Evolutionary conservation across 2,329 filamentous ascomycete species (phyloP).

Genomic region (Juglanconis oblonga): DNA sequence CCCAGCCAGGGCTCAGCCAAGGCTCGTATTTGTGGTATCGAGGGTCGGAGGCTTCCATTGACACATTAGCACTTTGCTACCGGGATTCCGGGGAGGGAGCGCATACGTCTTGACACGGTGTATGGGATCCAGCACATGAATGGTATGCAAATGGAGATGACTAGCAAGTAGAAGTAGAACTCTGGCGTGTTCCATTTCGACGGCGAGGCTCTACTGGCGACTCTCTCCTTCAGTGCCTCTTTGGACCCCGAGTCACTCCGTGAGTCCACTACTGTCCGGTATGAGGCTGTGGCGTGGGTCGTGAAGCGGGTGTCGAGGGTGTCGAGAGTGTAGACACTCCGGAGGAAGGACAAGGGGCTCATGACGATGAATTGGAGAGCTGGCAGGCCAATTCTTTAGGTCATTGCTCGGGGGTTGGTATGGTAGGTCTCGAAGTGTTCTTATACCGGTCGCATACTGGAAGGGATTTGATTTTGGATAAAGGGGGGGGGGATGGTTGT

Average conservation of each 20-base stretch:
- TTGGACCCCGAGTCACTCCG: conserved; percentile 41
- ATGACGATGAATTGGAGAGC: conserved; percentile 5
- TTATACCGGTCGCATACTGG: neutral
- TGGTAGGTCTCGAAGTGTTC: neutral
- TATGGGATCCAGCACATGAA: conserved; percentile 91
- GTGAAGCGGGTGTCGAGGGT: conserved; percentile 52
- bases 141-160: conserved; percentile 66
- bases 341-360: conserved; percentile 42
- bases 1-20: conserved; percentile 79
- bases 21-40: conserved; percentile 72
- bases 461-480: neutral
- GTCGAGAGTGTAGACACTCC: conserved; percentile 48
- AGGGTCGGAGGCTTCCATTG: conserved; percentile 68
- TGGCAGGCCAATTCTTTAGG: conserved; percentile 2
- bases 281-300: conserved; percentile 65
- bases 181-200: conserved; percentile 85
- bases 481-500: neutral
- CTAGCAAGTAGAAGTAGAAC: conserved; percentile 76
- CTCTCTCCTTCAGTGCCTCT: conserved; percentile 41
- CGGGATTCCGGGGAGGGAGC: neutral
- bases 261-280: conserved; percentile 54
- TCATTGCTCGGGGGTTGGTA: conserved; percentile 5
- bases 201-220: conserved; percentile 45
- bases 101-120: conserved; percentile 75
- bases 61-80: conserved; percentile 18